Percentiles rank a stretch among this genome's conserved stretches.
phyloP scores from a whole-genome alignment of 352 stramenopile species.

The Thalassiosira livingstoniorum region DNA sequence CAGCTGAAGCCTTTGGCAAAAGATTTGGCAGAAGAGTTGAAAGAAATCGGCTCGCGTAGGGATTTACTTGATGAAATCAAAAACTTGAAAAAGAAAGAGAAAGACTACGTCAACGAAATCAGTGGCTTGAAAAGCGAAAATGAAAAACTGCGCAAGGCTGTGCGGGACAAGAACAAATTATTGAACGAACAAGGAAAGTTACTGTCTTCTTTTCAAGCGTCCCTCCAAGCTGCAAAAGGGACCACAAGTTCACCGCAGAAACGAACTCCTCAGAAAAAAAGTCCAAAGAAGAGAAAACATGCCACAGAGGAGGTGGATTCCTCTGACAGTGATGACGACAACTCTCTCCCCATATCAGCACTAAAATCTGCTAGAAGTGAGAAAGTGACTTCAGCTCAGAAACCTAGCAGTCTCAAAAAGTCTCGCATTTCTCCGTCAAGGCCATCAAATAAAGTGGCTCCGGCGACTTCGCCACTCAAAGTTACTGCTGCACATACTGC shows the following conservation, averaged over 20 bases:
- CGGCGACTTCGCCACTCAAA: too few species aligned
- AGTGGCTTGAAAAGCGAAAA: constrained; percentile 33
- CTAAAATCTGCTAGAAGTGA: constrained; percentile 32
- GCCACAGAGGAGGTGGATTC: constrained; percentile 8
- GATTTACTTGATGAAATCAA: constrained; percentile 48
- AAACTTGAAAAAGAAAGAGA: not conserved
- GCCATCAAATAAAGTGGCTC: too few species aligned
- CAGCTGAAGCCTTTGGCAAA: constrained; percentile 42
- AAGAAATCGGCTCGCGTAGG: constrained; percentile 47
- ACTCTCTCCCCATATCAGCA: constrained; percentile 40
- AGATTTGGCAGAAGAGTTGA: constrained; percentile 39
- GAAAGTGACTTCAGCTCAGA: too few species aligned
- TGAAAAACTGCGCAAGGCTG: constrained; percentile 12
- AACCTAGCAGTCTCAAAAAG: too few species aligned
- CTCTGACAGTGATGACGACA: constrained; percentile 17
- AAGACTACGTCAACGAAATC: constrained; percentile 1
- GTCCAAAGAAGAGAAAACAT: constrained; percentile 18
- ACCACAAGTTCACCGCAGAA: not conserved
- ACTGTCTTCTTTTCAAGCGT: constrained; percentile 13
- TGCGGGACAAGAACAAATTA: constrained; percentile 11
- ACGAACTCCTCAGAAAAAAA: not conserved
- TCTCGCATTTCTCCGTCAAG: too few species aligned
- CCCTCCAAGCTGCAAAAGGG: not conserved
- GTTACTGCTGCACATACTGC: too few species aligned
- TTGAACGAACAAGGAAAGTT: constrained; percentile 36